Base-by-base conservation (phyloP, 1,139 yeast species). In the Debaryomyces udenii region DNA sequence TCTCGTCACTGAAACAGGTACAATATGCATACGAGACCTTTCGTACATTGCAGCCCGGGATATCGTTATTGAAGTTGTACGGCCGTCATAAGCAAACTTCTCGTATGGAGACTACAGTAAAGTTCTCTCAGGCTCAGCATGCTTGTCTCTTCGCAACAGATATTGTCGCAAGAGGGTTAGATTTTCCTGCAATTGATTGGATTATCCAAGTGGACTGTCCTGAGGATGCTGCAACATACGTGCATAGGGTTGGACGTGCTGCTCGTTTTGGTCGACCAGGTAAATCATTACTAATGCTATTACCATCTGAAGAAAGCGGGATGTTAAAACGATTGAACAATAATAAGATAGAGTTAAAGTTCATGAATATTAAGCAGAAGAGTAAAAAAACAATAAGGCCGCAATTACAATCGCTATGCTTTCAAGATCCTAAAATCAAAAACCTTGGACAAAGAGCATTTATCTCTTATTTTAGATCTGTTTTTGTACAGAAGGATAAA, bases 141-240 rank as follows among this genome's bases (percentile, higher is more conserved):
- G 93, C 89, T 10, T 91, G 97, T 67, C 68, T 93, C 36, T 86
- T 93, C 61, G 96, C 98, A 2, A 93, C 99, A 0, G 99, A 93
- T 68, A 88, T 93, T 42, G 98, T 91, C 22, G 98, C 99, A 1
- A 76, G 99, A 61, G 99, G 99, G 10, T 78, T 93, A 41, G 99
- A 93, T 66, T 91, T 94, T 67, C 99, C 99, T 0, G 86, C 96
- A 1, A 89, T 93, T 41, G 97, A 93, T 56, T 93, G 99, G 99
- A 97, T 93, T 15, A 72, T 93, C 9, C 99, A 93, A 63, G 79
- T 90, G 0, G 99, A 93, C 63, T 88, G 96, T 50, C 99, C 99
- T 0, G 99, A 93, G 61, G 97, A 91, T 62, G 81, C 85, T 1
- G 94, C 94, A 23, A 94, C 99, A 0, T 93, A 94, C 62, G 88